A percentile compares a stretch with the other conserved stretches of the same genome.
These are phyloP conservation scores for Maudiozyma pseudohumilis DNA, from an alignment of 805 yeast species.

Conservation along the genomic window DNA sequence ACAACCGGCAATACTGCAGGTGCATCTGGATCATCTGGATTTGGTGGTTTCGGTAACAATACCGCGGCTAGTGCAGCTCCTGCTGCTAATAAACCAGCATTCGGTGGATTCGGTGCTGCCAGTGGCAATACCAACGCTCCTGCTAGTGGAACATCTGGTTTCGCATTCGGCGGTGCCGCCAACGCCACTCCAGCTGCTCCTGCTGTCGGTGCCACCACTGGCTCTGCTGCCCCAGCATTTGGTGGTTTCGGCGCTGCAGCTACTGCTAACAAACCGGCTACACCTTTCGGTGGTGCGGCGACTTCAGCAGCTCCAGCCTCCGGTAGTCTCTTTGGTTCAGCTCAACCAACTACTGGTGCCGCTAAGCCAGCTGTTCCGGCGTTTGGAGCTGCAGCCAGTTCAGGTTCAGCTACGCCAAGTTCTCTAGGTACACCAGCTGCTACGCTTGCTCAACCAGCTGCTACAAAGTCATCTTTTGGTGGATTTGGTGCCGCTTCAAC, in stretches of 20 bases:
- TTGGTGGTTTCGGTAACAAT: slow-evolving; percentile 1
- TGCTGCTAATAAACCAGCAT: slow-evolving; percentile 4
- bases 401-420: background rate
- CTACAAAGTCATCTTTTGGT: slow-evolving; percentile 2
- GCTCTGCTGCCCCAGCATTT: slow-evolving; percentile 4
- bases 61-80: slow-evolving; percentile 4
- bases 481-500: slow-evolving; percentile 4
- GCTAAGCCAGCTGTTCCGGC: slow-evolving; percentile 3
- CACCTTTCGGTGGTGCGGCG: background rate
- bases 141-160: slow-evolving; percentile 2
- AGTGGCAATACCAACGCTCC: slow-evolving; percentile 1
- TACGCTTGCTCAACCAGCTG: background rate
- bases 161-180: slow-evolving; percentile 3
- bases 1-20: background rate
- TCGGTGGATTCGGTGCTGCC: slow-evolving; percentile 3
- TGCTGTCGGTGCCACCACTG: background rate
- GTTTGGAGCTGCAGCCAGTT: background rate
- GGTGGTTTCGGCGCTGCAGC: slow-evolving; percentile 3
- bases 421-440: background rate
- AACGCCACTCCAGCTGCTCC: background rate
- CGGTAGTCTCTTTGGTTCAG: background rate
- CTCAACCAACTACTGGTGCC: no score
- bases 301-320: background rate
- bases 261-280: background rate
- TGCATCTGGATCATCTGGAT: slow-evolving; percentile 1